phyloP scores from a whole-genome alignment of 179 eudicot genomes.

The Silene vulgaris region DNA sequence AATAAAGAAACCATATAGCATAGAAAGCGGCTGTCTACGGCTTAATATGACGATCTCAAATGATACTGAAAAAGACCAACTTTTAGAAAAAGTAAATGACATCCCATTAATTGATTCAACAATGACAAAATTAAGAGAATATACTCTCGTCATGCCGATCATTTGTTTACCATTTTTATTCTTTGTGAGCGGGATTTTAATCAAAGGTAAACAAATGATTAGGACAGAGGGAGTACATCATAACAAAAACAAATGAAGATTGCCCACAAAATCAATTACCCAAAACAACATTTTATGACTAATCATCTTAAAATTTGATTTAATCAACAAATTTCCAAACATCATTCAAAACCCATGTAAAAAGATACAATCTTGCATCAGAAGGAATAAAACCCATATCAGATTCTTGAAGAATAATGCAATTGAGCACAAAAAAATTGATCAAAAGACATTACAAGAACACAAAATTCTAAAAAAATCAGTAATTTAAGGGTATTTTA shows the following conservation, averaged over 20 bases:
- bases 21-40: too few species aligned
- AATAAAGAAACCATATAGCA: too few species aligned
- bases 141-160: too few species aligned
- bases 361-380: constrained; percentile 1
- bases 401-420: not conserved
- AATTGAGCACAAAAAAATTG: not conserved
- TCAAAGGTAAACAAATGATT: too few species aligned
- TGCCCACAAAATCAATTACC: not conserved
- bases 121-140: not conserved
- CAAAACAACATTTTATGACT: too few species aligned
- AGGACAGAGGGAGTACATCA: not conserved
- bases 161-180: too few species aligned
- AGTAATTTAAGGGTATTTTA: not conserved
- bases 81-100: not conserved
- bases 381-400: not conserved
- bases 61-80: not conserved
- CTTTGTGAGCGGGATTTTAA: too few species aligned
- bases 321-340: not conserved
- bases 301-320: not conserved
- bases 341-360: not conserved
- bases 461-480: not conserved
- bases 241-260: not conserved
- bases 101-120: not conserved
- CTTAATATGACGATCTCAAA: too few species aligned
- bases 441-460: not conserved